phyloP scores from a whole-genome alignment of 2,329 filamentous ascomycete genomes.

The Cladosporium colombiae region DNA sequence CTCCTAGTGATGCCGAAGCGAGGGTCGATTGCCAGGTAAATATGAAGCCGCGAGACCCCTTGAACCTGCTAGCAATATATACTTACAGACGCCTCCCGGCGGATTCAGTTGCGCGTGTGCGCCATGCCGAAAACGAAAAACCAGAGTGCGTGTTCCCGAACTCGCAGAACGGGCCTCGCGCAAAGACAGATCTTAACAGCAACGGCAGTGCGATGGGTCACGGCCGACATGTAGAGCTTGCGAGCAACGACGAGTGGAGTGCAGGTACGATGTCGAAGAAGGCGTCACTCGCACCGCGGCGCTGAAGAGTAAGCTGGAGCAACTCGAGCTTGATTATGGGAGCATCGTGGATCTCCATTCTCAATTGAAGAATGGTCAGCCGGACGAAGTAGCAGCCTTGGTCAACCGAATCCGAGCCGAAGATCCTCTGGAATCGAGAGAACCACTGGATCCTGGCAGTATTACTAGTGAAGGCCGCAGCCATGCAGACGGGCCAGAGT shows the following conservation, averaged over 20 bases:
- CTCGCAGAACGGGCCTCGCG: slow-evolving; percentile 1
- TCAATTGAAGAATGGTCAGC: slow-evolving; percentile 15
- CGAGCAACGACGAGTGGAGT: slow-evolving; percentile 18
- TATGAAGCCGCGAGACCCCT: slow-evolving; percentile 6
- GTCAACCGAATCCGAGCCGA: slow-evolving; percentile 19
- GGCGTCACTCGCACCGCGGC: slow-evolving; percentile 15
- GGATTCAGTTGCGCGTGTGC: slow-evolving; percentile 16
- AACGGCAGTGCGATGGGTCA: slow-evolving; percentile 17
- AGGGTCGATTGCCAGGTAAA: slow-evolving; percentile 21
- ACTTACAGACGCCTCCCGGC: slow-evolving; percentile 11
- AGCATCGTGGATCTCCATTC: slow-evolving; percentile 17
- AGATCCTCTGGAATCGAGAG: slow-evolving; percentile 5
- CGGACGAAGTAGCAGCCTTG: slow-evolving; percentile 16
- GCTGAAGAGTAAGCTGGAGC: slow-evolving; percentile 17
- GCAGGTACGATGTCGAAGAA: slow-evolving; percentile 19
- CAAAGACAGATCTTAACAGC: slow-evolving; percentile 7
- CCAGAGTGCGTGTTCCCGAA: slow-evolving; percentile 16
- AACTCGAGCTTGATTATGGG: slow-evolving; percentile 19
- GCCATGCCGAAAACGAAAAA: slow-evolving; percentile 19
- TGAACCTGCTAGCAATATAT: background rate
- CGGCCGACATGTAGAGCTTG: slow-evolving; percentile 16
- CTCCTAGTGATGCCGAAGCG: slow-evolving; percentile 20
- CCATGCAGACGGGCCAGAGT: slow-evolving; percentile 1
- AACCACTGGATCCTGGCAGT: slow-evolving; percentile 14
- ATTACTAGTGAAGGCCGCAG: slow-evolving; percentile 4